Conservation (phyloP, 2,329 filamentous ascomycete genomes). For the Cordyceps tenuipes region DNA sequence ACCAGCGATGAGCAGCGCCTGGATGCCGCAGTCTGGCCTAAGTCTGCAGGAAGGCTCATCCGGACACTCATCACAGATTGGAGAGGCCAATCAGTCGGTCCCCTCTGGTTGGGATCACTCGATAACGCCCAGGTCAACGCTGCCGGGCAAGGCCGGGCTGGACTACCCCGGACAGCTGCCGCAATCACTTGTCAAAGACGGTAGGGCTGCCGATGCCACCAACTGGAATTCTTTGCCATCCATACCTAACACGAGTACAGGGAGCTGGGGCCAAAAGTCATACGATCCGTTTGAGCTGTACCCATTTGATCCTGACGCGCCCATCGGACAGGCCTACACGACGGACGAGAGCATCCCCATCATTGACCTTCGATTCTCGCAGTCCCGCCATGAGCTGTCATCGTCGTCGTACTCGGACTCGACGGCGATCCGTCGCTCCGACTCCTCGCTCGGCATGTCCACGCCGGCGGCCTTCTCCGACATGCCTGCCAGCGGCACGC, state of each 20-base stretch:
- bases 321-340: constrained; percentile 54
- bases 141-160: neutral
- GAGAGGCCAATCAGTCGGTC: neutral
- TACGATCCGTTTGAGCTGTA: constrained; percentile 49
- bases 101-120: constrained; percentile 2
- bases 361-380: constrained; percentile 49
- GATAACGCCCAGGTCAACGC: neutral
- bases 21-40: constrained; percentile 1
- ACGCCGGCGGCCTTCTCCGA: constrained; percentile 58
- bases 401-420: constrained; percentile 40
- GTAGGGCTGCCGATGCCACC: neutral
- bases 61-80: neutral
- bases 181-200: constrained; percentile 5
- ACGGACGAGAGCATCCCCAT: constrained; percentile 56
- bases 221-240: neutral
- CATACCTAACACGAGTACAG: constrained; percentile 13
- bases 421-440: constrained; percentile 55
- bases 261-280: constrained; percentile 43
- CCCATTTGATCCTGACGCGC: constrained; percentile 47
- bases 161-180: constrained; percentile 5
- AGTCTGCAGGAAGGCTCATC: neutral
- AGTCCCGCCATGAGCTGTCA: constrained; percentile 40
- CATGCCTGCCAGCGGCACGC: constrained; percentile 53
- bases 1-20: constrained; percentile 2
- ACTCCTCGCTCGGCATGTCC: constrained; percentile 66